Evolutionary conservation across 2,329 filamentous ascomycete genomes (phyloP).

Genomic region (Ceratocystis papillata): DNA sequence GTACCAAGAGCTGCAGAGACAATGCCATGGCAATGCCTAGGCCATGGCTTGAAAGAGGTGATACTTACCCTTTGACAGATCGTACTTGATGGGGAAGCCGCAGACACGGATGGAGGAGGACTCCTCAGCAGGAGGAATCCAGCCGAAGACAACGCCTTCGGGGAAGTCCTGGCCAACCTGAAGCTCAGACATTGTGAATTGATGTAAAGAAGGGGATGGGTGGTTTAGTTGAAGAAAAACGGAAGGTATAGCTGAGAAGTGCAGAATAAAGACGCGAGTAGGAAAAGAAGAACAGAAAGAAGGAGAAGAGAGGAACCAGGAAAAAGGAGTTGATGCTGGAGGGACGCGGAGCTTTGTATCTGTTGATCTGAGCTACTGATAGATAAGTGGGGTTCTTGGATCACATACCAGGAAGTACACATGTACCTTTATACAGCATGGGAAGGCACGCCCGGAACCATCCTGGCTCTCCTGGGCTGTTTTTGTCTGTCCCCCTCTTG

Average conservation of each 20-base stretch:
- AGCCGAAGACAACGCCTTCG: slow-evolving; percentile 67
- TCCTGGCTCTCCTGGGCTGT: slow-evolving; percentile 4
- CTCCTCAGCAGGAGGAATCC: slow-evolving; percentile 66
- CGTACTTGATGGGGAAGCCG: slow-evolving; percentile 65
- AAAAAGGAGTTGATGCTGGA: slow-evolving; percentile 3
- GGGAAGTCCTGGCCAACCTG: slow-evolving; percentile 78
- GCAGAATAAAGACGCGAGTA: neutral
- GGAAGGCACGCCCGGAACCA: neutral
- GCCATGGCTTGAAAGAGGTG: slow-evolving; percentile 9
- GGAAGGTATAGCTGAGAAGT: neutral
- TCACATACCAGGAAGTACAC: neutral
- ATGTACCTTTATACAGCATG: slow-evolving; percentile 8
- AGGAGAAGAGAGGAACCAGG: slow-evolving; percentile 10
- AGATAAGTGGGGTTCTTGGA: slow-evolving; percentile 9
- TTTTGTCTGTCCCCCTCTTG: neutral
- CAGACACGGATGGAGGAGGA: slow-evolving; percentile 59
- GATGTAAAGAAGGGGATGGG: neutral
- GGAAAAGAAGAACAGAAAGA: slow-evolving; percentile 6
- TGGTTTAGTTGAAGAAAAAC: neutral
- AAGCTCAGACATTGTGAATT: slow-evolving; percentile 48
- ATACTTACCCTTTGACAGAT: slow-evolving; percentile 60
- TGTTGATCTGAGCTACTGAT: slow-evolving; percentile 15
- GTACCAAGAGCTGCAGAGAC: neutral
- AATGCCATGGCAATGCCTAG: neutral
- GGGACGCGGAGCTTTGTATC: slow-evolving; percentile 9